These are phyloP conservation scores for Dactylonectria macrodidyma DNA, from an alignment of 2,329 filamentous ascomycete genomes.

Conservation along the genomic window DNA sequence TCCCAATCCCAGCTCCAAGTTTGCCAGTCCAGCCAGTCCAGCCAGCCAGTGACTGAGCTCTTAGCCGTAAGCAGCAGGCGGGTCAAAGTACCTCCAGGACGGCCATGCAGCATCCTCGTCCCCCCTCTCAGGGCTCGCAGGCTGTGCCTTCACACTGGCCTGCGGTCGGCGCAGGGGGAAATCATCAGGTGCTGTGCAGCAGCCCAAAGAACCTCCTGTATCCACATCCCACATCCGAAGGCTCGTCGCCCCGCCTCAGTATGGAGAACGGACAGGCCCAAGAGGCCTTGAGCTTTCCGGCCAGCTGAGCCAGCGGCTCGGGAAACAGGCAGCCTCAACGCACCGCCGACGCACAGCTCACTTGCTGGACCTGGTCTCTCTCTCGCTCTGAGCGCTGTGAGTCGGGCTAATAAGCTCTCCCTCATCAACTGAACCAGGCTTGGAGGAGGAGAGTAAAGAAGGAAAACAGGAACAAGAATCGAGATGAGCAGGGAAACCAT, in stretches of 20 bases:
- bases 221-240: constrained; percentile 16
- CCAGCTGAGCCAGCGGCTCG: constrained; percentile 21
- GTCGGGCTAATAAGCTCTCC: constrained; percentile 19
- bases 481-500: background rate
- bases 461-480: background rate
- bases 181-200: constrained; percentile 43
- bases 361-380: constrained; percentile 32
- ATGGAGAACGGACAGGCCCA: constrained; percentile 2
- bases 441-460: constrained; percentile 17
- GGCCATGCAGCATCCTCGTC: constrained; percentile 25
- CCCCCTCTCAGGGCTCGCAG: background rate
- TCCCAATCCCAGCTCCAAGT: constrained; percentile 25
- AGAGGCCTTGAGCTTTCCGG: constrained; percentile 1
- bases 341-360: constrained; percentile 39
- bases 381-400: constrained; percentile 17
- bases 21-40: constrained; percentile 1
- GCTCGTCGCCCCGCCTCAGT: constrained; percentile 10
- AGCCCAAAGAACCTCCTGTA: background rate
- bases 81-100: constrained; percentile 14
- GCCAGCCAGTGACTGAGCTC: constrained; percentile 9
- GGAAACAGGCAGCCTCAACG: constrained; percentile 31
- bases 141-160: constrained; percentile 34
- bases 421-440: constrained; percentile 17
- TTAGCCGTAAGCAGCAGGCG: constrained; percentile 35
- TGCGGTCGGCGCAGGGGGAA: constrained; percentile 36